Evolutionary conservation across 805 yeast species (phyloP).

Genomic region (Tetrapisispora phaffii): DNA sequence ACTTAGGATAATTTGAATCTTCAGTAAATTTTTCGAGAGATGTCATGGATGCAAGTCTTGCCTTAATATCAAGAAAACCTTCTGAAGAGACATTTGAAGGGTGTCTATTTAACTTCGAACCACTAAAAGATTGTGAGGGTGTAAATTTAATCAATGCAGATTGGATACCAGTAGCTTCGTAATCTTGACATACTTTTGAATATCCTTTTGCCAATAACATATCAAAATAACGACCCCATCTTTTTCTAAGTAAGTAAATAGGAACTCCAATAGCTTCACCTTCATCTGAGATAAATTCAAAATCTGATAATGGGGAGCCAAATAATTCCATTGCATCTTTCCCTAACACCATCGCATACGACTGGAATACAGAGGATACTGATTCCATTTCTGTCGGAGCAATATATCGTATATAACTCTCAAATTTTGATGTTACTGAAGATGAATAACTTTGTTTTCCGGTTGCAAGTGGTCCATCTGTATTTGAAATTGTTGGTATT

Average conservation of each 20-base stretch:
- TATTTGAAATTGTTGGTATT: background rate
- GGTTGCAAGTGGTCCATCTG: background rate
- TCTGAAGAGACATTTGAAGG: constrained; percentile 10
- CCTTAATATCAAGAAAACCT: constrained; percentile 6
- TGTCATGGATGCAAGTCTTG: constrained; percentile 4
- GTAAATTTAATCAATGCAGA: constrained; percentile 12
- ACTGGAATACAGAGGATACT: constrained; percentile 60
- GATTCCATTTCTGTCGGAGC: constrained; percentile 59
- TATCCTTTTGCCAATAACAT: constrained; percentile 53
- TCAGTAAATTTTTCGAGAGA: background rate
- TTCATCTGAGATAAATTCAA: constrained; percentile 60
- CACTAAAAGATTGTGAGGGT: constrained; percentile 8
- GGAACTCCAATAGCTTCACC: constrained; percentile 63
- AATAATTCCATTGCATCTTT: constrained; percentile 62
- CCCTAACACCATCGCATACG: constrained; percentile 69
- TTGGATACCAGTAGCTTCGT: constrained; percentile 16
- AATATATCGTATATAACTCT: constrained; percentile 63
- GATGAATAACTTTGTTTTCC: constrained; percentile 9
- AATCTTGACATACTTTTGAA: constrained; percentile 39
- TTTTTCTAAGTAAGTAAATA: constrained; percentile 46
- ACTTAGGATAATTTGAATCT: background rate
- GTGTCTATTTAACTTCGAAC: constrained; percentile 2
- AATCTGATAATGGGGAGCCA: constrained; percentile 55
- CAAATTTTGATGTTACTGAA: constrained; percentile 34
- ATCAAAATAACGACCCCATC: constrained; percentile 73